Evolutionary conservation across 169 alveolate genomes (phyloP).

Genomic region (Toxoplasma gondii): DNA sequence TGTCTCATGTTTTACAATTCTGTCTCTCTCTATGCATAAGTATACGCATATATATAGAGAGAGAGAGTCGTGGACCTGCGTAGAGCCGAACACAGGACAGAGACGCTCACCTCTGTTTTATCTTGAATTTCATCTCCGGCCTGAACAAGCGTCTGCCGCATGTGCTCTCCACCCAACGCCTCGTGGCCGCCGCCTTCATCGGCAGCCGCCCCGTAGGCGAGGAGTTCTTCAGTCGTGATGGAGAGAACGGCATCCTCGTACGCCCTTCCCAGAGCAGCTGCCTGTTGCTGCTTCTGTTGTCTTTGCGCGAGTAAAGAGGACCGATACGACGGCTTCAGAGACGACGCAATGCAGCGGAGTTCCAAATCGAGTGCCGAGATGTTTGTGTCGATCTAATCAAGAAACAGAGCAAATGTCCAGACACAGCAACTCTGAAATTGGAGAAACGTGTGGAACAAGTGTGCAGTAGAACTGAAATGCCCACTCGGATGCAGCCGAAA

Average conservation of each 20-base stretch:
- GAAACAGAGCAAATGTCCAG: background rate
- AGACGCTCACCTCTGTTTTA: slow-evolving; percentile 45
- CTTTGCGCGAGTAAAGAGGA: slow-evolving; percentile 41
- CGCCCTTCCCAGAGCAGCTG: background rate
- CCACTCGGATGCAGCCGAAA: no score
- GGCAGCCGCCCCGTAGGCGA: slow-evolving; percentile 19
- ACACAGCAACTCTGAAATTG: background rate
- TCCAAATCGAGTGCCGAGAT: slow-evolving; percentile 55
- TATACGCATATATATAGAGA: background rate
- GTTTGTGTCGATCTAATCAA: slow-evolving; percentile 10
- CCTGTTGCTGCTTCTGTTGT: slow-evolving; percentile 54
- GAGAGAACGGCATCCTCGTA: slow-evolving; percentile 53
- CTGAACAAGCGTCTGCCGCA: slow-evolving; percentile 43
- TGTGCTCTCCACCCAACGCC: slow-evolving; percentile 17
- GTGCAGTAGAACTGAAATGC: background rate
- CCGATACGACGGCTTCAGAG: slow-evolving; percentile 29
- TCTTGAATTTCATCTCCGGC: slow-evolving; percentile 64
- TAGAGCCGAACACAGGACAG: background rate
- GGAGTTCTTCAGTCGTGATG: slow-evolving; percentile 39
- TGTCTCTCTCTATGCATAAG: no score
- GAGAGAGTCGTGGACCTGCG: background rate
- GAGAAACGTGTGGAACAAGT: background rate
- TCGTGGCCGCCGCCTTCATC: background rate
- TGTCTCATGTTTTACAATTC: no score
- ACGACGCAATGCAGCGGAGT: slow-evolving; percentile 52